Percentiles rank a stretch among this genome's conserved stretches.
phyloP scores from a whole-genome alignment of 2,329 filamentous ascomycete species.

The Colletotrichum tabaci region DNA sequence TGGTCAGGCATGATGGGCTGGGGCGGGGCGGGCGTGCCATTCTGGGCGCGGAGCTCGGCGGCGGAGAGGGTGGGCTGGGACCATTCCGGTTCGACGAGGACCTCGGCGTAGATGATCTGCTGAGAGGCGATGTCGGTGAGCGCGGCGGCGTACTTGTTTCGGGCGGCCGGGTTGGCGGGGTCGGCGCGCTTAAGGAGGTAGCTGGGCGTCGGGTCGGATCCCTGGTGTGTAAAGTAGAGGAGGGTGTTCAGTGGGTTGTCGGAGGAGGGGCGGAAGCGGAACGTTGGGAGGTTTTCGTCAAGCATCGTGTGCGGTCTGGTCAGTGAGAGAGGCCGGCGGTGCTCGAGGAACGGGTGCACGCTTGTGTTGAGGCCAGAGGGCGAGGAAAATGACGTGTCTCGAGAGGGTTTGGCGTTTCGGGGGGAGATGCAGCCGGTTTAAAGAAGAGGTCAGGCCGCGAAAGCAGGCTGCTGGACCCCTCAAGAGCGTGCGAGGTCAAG shows the following conservation, averaged over 20 bases:
- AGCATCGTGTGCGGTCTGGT: conserved; percentile 72
- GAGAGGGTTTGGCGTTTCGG: not conserved
- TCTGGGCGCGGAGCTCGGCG: conserved; percentile 81
- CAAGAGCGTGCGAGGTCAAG: conserved; percentile 30
- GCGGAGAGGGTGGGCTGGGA: conserved; percentile 85
- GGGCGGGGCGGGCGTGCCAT: conserved; percentile 73
- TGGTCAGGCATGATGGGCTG: conserved; percentile 81
- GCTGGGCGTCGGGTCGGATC: conserved; percentile 82
- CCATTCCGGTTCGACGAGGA: conserved; percentile 88
- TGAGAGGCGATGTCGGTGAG: conserved; percentile 86
- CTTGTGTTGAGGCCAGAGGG: not conserved
- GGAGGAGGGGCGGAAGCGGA: conserved; percentile 67
- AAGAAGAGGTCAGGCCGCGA: conserved; percentile 4
- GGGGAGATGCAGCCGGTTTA: not conserved
- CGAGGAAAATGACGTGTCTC: not conserved
- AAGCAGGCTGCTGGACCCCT: conserved; percentile 24
- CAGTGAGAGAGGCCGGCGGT: not conserved
- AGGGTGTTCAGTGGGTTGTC: conserved; percentile 70
- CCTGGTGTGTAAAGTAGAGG: conserved; percentile 77
- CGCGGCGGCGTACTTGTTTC: conserved; percentile 89
- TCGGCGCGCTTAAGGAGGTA: conserved; percentile 87
- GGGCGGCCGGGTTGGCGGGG: conserved; percentile 77
- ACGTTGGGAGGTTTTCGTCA: conserved; percentile 92
- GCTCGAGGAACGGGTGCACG: conserved; percentile 3
- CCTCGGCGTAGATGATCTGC: conserved; percentile 89